Evolutionary conservation across 169 alveolate species (phyloP).

Genomic region (Plasmodium ovale): DNA sequence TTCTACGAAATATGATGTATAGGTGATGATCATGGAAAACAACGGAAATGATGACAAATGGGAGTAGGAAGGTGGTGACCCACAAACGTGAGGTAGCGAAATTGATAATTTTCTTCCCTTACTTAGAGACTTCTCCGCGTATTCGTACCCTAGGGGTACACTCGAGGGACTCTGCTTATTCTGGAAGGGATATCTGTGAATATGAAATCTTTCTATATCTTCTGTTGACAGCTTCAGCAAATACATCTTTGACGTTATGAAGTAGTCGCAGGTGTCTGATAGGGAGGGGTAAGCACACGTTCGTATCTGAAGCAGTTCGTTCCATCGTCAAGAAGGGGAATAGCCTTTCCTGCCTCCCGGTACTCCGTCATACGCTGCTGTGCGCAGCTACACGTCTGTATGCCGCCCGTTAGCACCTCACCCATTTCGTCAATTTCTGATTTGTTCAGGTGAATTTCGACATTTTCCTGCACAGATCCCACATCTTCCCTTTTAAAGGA

Average conservation of each 20-base stretch:
- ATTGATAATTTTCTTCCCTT: no score
- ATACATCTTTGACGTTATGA: constrained; percentile 54
- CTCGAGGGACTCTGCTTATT: constrained; percentile 19
- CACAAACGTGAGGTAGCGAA: no score
- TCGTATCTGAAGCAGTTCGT: no score
- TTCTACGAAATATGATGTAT: neutral
- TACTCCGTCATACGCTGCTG: no score
- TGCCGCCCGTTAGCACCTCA: no score
- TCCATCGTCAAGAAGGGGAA: no score
- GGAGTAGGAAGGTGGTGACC: no score
- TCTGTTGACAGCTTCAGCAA: constrained; percentile 21
- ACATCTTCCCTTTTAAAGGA: constrained; percentile 36
- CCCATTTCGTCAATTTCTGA: constrained; percentile 18
- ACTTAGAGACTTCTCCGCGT: constrained; percentile 57
- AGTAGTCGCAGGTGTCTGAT: constrained; percentile 42
- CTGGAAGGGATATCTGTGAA: constrained; percentile 19
- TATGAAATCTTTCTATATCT: constrained; percentile 35
- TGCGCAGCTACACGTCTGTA: neutral
- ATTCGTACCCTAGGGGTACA: constrained; percentile 41
- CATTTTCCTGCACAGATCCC: constrained; percentile 12
- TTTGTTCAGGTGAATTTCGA: constrained; percentile 25
- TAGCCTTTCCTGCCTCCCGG: neutral
- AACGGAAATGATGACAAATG: no score
- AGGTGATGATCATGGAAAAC: no score
- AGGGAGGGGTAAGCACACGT: neutral